Evolutionary conservation across 192 early-diverging fungal genomes (phyloP), one percentile per base, ranked within the genome.

Genomic region (Coemansia sp.): DNA sequence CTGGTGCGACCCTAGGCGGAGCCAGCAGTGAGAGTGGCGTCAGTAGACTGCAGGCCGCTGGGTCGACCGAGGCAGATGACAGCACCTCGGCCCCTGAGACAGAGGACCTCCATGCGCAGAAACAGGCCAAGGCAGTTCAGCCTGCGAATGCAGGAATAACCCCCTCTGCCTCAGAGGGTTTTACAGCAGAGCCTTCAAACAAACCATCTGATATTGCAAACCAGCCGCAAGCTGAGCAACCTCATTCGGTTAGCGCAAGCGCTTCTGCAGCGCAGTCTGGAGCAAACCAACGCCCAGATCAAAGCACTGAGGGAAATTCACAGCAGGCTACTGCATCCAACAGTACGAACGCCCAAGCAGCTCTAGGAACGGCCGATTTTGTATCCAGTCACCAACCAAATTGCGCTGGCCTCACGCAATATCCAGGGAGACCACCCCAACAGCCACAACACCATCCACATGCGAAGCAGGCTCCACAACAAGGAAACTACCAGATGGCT

Each of bases 1-100:
- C 38, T 50, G 51, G 53, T 34, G 25, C 48, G 8, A 49, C 54
- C 19, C 26, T 18, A 0, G 30, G 25, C 10, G 34, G 52, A 0
- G 24, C 32, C 22, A 50, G 50, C 61, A 80, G 77, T 54, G 77
- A 80, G 28, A 51, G 64, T 59, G 78, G 78, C n/a, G 69, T 59
- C 2, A 44, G 65, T 18, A 62, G 69, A 25, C 58, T 41, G 4
- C 34, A 38, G 27, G 28, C 19, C 31, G 52, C 44, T 30, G 41
- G 34, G 16, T 41, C 44, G 3, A 21, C 41, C 3, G 51, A 64
- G 12, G 49, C 41, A 8, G 44, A 65, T 47, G 50, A 30, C 48
- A 38, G 31, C 24, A 55, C 44, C 10, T 28, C 61, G 2, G 68
- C 61, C 16, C 34, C 38, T 7, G 44, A 23, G 23, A 12, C 62